These are phyloP conservation scores for Cicer bijugum DNA, from an alignment of 306 rosid species.

Conservation along the genomic window DNA sequence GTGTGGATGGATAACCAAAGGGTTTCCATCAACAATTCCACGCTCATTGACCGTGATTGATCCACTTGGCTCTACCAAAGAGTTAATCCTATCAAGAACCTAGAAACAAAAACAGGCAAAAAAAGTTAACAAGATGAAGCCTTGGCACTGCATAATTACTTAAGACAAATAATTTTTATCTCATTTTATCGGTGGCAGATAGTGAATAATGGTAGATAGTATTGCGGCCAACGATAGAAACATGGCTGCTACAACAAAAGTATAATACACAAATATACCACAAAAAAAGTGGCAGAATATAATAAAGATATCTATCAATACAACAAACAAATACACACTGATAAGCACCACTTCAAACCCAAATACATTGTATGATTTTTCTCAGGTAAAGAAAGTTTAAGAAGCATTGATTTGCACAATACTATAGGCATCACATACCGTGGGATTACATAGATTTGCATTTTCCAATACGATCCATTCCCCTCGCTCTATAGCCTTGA, in stretches of 20 bases:
- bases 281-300: background rate
- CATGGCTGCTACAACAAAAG: background rate
- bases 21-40: constrained; percentile 82
- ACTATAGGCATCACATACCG: constrained; percentile 57
- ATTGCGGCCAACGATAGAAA: background rate
- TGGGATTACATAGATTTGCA: constrained; percentile 93
- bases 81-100: constrained; percentile 98
- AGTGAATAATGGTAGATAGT: background rate
- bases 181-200: background rate
- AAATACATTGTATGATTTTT: constrained; percentile 8
- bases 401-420: constrained; percentile 14
- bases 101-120: constrained; percentile 42
- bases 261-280: constrained; percentile 1
- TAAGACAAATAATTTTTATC: background rate
- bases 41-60: constrained; percentile 88
- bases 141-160: background rate
- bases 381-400: background rate
- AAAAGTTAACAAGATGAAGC: background rate
- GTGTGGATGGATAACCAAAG: constrained; percentile 78
- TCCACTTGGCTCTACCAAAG: constrained; percentile 86
- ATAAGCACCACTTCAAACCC: constrained; percentile 3
- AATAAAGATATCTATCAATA: background rate
- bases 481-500: constrained; percentile 88
- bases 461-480: constrained; percentile 95
- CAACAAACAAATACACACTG: background rate